These are phyloP conservation scores for Daldinia bambusicola DNA, from an alignment of 495 filamentous ascomycete species.

Conservation along the genomic window DNA sequence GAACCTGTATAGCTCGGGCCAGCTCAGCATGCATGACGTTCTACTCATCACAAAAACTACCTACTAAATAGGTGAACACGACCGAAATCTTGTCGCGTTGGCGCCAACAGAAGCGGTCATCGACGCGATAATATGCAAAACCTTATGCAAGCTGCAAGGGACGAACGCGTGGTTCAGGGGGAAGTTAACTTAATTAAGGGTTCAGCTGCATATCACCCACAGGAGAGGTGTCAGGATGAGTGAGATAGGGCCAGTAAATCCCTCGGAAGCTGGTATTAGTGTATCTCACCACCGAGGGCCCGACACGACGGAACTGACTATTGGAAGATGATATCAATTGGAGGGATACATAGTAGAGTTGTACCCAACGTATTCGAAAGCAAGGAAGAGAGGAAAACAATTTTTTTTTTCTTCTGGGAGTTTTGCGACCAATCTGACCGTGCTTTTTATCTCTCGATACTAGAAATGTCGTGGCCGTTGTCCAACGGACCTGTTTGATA, in stretches of 20 bases:
- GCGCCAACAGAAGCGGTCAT: slow-evolving; percentile 34
- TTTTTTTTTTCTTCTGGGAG: slow-evolving; percentile 6
- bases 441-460: slow-evolving; percentile 2
- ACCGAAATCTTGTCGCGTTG: slow-evolving; percentile 41
- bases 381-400: slow-evolving; percentile 31
- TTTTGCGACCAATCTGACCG: slow-evolving; percentile 21
- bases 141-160: slow-evolving; percentile 52
- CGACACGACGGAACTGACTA: slow-evolving; percentile 34
- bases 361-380: slow-evolving; percentile 22
- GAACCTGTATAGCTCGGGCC: slow-evolving; percentile 29
- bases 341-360: slow-evolving; percentile 18
- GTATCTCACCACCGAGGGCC: slow-evolving; percentile 36
- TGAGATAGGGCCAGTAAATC: slow-evolving; percentile 33
- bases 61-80: slow-evolving; percentile 36
- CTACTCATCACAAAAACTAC: slow-evolving; percentile 39
- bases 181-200: background rate
- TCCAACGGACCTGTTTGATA: slow-evolving; percentile 27
- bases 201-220: slow-evolving; percentile 38
- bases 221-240: slow-evolving; percentile 45
- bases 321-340: slow-evolving; percentile 38
- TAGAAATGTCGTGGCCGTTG: slow-evolving; percentile 33
- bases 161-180: slow-evolving; percentile 44
- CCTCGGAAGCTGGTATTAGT: slow-evolving; percentile 29
- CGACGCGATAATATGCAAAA: slow-evolving; percentile 31
- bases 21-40: slow-evolving; percentile 43